These are phyloP conservation scores for Phytophthora hibernalis DNA, from an alignment of 352 stramenopile genomes.

Conservation along the genomic window DNA sequence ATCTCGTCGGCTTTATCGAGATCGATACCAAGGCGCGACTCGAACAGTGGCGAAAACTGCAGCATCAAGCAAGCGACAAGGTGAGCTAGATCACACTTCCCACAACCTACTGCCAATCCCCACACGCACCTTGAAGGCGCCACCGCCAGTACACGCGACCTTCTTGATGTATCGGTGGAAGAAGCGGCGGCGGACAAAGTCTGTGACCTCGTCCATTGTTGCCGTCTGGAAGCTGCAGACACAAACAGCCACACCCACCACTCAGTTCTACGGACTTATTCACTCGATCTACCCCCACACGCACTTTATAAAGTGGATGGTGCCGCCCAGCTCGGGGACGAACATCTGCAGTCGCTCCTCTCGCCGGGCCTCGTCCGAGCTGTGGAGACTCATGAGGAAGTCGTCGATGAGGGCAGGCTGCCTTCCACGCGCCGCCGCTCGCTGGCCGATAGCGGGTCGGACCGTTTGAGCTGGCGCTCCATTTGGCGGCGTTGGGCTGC, in stretches of 20 bases:
- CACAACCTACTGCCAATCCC: neutral
- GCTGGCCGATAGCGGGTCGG: constrained; percentile 14
- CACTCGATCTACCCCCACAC: constrained; percentile 1
- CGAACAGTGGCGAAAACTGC: constrained; percentile 82
- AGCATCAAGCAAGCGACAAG: constrained; percentile 1
- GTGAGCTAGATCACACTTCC: neutral
- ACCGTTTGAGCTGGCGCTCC: constrained; percentile 35
- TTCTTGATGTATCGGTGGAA: constrained; percentile 93
- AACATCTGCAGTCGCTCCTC: constrained; percentile 71
- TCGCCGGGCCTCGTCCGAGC: constrained; percentile 53
- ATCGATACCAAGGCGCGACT: constrained; percentile 92
- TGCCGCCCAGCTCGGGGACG: constrained; percentile 85
- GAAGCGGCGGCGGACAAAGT: constrained; percentile 74
- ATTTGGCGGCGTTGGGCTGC: constrained; percentile 39
- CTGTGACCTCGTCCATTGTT: constrained; percentile 75
- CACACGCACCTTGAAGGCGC: constrained; percentile 93
- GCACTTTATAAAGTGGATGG: constrained; percentile 94
- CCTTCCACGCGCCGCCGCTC: constrained; percentile 42
- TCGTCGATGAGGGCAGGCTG: constrained; percentile 62
- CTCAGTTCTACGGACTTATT: neutral
- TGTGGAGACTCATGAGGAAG: constrained; percentile 57
- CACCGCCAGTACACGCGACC: constrained; percentile 92
- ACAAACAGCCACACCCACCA: constrained; percentile 17
- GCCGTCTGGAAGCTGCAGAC: constrained; percentile 64
- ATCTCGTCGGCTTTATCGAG: constrained; percentile 97